phyloP scores from a whole-genome alignment of 208 protist genomes.

The Trypanosoma boissoni region DNA sequence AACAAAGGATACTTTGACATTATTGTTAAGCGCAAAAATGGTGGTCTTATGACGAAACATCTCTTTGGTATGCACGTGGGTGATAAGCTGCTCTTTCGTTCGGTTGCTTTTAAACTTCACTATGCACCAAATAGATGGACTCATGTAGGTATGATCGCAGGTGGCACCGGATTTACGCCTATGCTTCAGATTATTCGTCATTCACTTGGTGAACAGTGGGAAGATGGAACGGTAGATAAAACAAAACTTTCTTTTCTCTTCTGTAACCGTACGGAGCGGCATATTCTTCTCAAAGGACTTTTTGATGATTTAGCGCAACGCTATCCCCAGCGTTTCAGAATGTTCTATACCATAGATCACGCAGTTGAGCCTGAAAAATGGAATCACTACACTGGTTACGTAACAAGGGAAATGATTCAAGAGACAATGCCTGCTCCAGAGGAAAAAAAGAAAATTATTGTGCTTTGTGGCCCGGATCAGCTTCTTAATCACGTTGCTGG shows the following conservation, averaged over 20 bases:
- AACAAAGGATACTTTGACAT: constrained; percentile 89
- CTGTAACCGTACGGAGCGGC: constrained; percentile 90
- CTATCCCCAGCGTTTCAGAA: constrained; percentile 69
- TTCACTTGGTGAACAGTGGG: constrained; percentile 56
- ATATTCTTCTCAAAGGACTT: constrained; percentile 88
- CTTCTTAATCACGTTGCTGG: constrained; percentile 84
- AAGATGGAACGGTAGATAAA: constrained; percentile 66
- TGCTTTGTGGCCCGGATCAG: constrained; percentile 87
- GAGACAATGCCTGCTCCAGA: constrained; percentile 72
- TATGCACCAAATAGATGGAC: constrained; percentile 84
- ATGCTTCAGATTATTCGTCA: constrained; percentile 92
- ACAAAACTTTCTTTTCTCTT: constrained; percentile 91
- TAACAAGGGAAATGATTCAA: constrained; percentile 75
- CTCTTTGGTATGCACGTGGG: constrained; percentile 88
- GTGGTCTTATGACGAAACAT: constrained; percentile 81
- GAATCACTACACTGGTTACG: constrained; percentile 77
- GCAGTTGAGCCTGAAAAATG: constrained; percentile 75
- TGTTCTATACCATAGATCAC: constrained; percentile 91
- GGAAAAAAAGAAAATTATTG: constrained; percentile 81
- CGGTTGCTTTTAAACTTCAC: constrained; percentile 81
- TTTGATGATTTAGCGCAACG: constrained; percentile 80
- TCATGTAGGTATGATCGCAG: constrained; percentile 91
- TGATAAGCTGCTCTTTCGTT: constrained; percentile 80
- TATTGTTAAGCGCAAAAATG: constrained; percentile 80
- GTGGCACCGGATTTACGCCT: constrained; percentile 93